These are phyloP conservation scores for Xylariaceae sp. DNA, from an alignment of 2,329 filamentous ascomycete genomes.

Conservation along the genomic window DNA sequence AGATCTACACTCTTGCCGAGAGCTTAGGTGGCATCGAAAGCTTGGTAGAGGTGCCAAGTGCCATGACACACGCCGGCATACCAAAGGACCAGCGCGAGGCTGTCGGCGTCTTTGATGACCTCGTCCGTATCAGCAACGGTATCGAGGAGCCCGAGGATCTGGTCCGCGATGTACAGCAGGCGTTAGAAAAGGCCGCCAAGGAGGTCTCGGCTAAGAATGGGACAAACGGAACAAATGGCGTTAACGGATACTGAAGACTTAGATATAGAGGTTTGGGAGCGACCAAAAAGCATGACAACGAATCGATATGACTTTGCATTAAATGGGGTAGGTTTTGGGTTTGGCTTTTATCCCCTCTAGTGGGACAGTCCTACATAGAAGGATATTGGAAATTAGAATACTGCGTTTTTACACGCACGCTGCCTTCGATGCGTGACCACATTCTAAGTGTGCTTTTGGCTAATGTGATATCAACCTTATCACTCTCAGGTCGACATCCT, in stretches of 20 bases:
- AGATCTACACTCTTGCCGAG: slow-evolving; percentile 93
- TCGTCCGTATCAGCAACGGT: slow-evolving; percentile 91
- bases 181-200: slow-evolving; percentile 75
- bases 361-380: too few species aligned
- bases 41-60: slow-evolving; percentile 88
- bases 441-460: too few species aligned
- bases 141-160: slow-evolving; percentile 91
- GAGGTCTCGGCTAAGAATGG: slow-evolving; percentile 26
- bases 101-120: slow-evolving; percentile 92
- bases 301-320: slow-evolving; percentile 10
- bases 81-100: slow-evolving; percentile 88
- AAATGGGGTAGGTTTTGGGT: not conserved
- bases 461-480: too few species aligned
- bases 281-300: not conserved
- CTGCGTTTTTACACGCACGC: too few species aligned
- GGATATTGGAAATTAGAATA: too few species aligned
- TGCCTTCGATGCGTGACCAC: too few species aligned
- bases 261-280: slow-evolving; percentile 4
- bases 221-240: slow-evolving; percentile 27
- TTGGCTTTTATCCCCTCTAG: not conserved
- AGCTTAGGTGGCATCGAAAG: slow-evolving; percentile 91
- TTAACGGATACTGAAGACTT: slow-evolving; percentile 29
- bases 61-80: slow-evolving; percentile 98
- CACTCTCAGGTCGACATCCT: too few species aligned
- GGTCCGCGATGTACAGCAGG: slow-evolving; percentile 80